These are phyloP conservation scores for Fraxinus paxiana DNA, from an alignment of 305 asterid genomes.

Conservation along the genomic window DNA sequence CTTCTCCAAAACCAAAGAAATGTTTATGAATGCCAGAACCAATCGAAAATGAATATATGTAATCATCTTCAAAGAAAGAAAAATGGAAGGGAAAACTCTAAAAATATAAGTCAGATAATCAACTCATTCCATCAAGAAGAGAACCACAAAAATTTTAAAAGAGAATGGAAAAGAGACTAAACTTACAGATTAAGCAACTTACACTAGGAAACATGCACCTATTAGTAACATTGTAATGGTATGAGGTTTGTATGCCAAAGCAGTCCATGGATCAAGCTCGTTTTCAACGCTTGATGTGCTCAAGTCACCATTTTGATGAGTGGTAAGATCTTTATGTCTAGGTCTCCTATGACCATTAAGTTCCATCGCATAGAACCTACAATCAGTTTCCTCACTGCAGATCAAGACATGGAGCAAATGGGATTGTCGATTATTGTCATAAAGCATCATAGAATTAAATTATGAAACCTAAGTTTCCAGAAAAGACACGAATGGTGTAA, in stretches of 20 bases:
- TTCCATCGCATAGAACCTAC: conserved; percentile 53
- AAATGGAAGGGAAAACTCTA: background rate
- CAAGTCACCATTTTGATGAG: conserved; percentile 60
- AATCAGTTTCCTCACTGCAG: conserved; percentile 40
- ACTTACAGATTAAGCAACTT: conserved; percentile 32
- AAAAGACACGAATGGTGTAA: background rate
- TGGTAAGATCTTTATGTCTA: conserved; percentile 37
- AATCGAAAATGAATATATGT: background rate
- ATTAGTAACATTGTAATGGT: conserved; percentile 71
- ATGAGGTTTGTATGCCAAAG: conserved; percentile 94
- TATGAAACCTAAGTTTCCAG: background rate
- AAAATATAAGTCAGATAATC: conserved; percentile 8
- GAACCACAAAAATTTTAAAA: conserved; percentile 5
- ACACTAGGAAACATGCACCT: conserved; percentile 96
- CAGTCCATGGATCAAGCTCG: conserved; percentile 90
- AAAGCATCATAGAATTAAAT: background rate
- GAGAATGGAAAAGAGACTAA: conserved; percentile 7
- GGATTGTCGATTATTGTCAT: background rate
- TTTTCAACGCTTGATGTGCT: conserved; percentile 44
- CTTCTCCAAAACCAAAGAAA: background rate
- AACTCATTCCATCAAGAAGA: conserved; percentile 7
- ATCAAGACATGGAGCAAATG: conserved; percentile 14
- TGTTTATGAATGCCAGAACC: background rate
- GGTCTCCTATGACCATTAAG: conserved; percentile 54
- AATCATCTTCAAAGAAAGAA: background rate